Percentiles rank a stretch among this genome's conserved stretches.
These are phyloP conservation scores for Euphorbia schlechtendalii DNA, from an alignment of 441 rosid species.

Conservation along the genomic window DNA sequence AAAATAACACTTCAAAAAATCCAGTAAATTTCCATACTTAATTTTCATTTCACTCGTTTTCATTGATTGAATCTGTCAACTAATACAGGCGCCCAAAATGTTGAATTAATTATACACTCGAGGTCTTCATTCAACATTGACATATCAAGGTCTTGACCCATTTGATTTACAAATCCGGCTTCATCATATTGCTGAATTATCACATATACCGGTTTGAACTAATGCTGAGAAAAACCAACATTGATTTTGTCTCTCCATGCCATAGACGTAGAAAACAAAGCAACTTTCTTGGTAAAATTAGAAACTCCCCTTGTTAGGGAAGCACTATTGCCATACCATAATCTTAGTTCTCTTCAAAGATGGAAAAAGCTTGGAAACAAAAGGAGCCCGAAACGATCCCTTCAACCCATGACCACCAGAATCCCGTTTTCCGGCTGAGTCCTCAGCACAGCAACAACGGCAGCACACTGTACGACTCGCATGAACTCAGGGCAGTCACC, in stretches of 20 bases:
- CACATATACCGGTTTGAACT: no score
- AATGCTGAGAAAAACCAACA: no score
- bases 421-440: constrained; percentile 20
- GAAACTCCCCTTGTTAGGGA: not conserved
- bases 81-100: no score
- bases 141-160: no score
- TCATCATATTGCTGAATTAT: no score
- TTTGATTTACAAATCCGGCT: no score
- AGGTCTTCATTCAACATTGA: no score
- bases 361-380: constrained; percentile 18
- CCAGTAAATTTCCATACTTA: no score
- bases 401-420: not conserved
- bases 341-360: not conserved
- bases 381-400: constrained; percentile 9
- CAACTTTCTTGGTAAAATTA: constrained; percentile 14
- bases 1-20: no score
- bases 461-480: constrained; percentile 44
- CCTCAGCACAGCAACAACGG: constrained; percentile 21
- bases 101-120: no score
- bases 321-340: not conserved
- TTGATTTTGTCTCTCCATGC: constrained; percentile 5
- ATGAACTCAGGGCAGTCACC: constrained; percentile 35
- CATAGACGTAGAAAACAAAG: constrained; percentile 24
- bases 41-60: no score
- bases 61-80: no score